Base-by-base conservation (phyloP, 495 filamentous ascomycete genomes). In the Xylaria venustula region DNA sequence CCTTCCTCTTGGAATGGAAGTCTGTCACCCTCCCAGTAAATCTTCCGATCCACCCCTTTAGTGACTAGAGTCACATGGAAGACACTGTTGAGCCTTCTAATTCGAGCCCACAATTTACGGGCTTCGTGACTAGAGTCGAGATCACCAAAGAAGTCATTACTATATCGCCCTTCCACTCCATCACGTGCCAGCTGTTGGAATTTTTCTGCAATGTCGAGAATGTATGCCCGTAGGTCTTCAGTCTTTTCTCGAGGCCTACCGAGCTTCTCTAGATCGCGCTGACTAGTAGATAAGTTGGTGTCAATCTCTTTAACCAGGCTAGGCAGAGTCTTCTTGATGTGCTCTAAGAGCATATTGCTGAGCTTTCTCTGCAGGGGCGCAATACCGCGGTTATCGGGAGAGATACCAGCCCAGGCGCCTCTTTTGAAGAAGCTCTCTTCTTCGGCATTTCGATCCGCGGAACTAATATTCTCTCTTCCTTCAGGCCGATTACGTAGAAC, bases 401-500 rank as follows among this genome's bases (percentile, higher is more conserved):
- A 32, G 3, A 73, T 56, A 14, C 58, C 54, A 56, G 52, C 64
- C 83, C 82, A 88, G 7, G 75, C 67, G 2, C 83, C 81, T 45
- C 70, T 53, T 1, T 73, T 69, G 56, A 81, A 79, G 65, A 79
- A 81, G 25, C 57, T 62, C 2, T 61, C 44, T 62, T 79, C 78
- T 25, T 64, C 64, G 2, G 46, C 63, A 53, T 79, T 69, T 20
- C 77, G 74, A 44, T 77, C 63, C 15, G 60, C 66, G 9, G 77
- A 48, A 0, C 66, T 23, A 50, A 74, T 23, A 65, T 63, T 5
- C 72, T 68, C 30, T 66, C 60, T 11, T 75, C 67, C 0, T 74
- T 72, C 15, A 77, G 69, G 60, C 77, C 83, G 26, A 62, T 88
- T 89, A 19, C 78, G 80, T 19, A 91, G 66, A 0, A 85, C 81